Base-by-base conservation (phyloP, 306 rosid species). In the Ammopiptanthus mongolicus region DNA sequence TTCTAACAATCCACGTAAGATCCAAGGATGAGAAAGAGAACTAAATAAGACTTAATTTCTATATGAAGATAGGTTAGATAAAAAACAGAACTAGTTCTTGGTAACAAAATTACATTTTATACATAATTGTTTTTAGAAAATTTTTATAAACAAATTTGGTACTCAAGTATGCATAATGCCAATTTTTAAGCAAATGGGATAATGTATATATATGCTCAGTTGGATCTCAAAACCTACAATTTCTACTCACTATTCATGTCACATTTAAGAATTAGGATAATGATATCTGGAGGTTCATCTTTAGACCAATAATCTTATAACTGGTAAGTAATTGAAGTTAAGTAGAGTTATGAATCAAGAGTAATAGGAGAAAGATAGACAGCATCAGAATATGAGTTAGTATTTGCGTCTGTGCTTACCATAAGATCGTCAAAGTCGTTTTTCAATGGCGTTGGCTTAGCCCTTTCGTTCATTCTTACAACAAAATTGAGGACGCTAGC, bases 401-500 rank as follows among this genome's bases (percentile, higher is more conserved):
- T 8, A 42, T 15, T 18, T 29, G 33, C 3, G 0, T 33, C 5
- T 51, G 69, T 63, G 17, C 89, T 82, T 81, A 89, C 91, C 85
- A 65, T 19, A 19, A 63, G 52, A 14, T 65, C 77, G 52, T 65
- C 48, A 3, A 77, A 74, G 80, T 74, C 81, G 41, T 53, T 67
- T 67, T 75, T 83, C 46, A 68, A 13, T 33, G 81, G 78, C 36
- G 71, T 48, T 74, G 21, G 65, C 62, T 69, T 80, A 74, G 82
- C 52, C 79, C 13, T 81, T 69, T 74, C 74, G 15, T 76, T 81
- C 78, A 70, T 73, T 73, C 22, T 82, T 6, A 78, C 70, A 7
- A 53, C 75, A 68, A 81, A 95, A 63, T 86, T 86, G 65, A 88
- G 79, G 68, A 87, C 89, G 34, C 97, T 91, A 8, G 87, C 41